Evolutionary conservation across 108 stramenopile species (phyloP).

Genomic region (Skeletonema grethae): DNA sequence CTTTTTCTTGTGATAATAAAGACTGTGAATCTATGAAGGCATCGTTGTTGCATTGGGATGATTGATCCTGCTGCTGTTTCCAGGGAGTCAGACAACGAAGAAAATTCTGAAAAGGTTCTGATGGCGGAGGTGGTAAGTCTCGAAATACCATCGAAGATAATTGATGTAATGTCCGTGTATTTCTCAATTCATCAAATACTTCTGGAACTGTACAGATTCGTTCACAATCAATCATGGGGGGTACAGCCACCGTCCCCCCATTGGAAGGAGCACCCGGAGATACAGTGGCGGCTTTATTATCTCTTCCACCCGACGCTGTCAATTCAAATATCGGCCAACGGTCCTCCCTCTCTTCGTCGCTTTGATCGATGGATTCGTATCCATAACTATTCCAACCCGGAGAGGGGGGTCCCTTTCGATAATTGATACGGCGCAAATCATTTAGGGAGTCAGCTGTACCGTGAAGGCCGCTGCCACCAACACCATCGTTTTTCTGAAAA

Average conservation of each 20-base stretch:
- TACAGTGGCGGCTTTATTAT: neutral
- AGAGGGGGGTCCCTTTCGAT: conserved; percentile 2
- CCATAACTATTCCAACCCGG: conserved; percentile 8
- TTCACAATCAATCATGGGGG: conserved; percentile 33
- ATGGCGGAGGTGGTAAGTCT: neutral
- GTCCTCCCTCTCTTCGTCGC: conserved; percentile 1
- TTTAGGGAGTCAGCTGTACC: neutral
- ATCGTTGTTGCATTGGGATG: neutral
- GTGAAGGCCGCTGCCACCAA: neutral
- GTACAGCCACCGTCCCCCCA: neutral
- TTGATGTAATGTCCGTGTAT: neutral
- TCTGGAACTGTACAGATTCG: conserved; percentile 49
- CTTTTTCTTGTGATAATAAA: neutral
- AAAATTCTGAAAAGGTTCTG: conserved; percentile 66
- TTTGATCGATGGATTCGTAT: neutral
- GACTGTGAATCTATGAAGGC: conserved; percentile 3
- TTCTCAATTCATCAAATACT: conserved; percentile 31
- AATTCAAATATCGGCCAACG: conserved; percentile 13
- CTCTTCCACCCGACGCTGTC: neutral
- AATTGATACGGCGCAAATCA: conserved; percentile 2
- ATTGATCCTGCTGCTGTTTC: conserved; percentile 2
- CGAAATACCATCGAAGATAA: conserved; percentile 10
- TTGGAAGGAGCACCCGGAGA: neutral
- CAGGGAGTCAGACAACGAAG: conserved; percentile 53
- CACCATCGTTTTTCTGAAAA: neutral